Evolutionary conservation across 2,329 filamentous ascomycete genomes (phyloP), one percentile per base, ranked within the genome.

Genomic region (Pleoardoris graminearum): DNA sequence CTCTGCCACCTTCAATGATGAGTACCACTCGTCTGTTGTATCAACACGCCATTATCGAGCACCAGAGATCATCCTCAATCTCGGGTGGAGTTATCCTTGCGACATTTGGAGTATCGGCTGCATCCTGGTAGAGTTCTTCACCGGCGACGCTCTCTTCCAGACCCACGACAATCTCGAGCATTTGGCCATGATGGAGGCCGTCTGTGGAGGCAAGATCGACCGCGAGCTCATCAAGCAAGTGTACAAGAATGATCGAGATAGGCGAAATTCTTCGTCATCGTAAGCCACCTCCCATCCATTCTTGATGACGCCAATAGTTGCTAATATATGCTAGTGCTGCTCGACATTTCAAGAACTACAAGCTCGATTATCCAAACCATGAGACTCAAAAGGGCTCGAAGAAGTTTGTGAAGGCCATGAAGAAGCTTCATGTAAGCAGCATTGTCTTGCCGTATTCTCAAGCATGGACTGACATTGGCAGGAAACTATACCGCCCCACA

Each of bases 81-180:
- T 87, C 21, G 85, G 85, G 16, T 87, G 85, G 85, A 86, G 82
- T 60, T 86, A 84, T 63, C 83, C 85, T 10, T 87, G 85, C 65
- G 85, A 87, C 61, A 85, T 87, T 48, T 87, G 85, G 85, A 87
- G 85, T 68, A 86, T 87, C 50, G 85, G 85, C 19, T 87, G 85
- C 60, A 87, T 87, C 50, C 72, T 87, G 10, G 85, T 87, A 27
- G 85, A 87, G 59, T 87, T 87, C 67, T 87, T 84, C 74, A 87
- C 85, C 0, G 85, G 85, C 8, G 85, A 87, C 68, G 85, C 85
- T 37, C 75, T 87, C 2, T 87, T 87, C 74, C 85, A 87, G 66
- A 87, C 85, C 0, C 85, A 87, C 66, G 85, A 87, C 69, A 87
- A 86, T 57, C 78, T 85, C 27, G 85, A 87, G 66, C 85, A 87